Conservation (phyloP, 139 green algal species). For the Chlorella sp. region DNA sequence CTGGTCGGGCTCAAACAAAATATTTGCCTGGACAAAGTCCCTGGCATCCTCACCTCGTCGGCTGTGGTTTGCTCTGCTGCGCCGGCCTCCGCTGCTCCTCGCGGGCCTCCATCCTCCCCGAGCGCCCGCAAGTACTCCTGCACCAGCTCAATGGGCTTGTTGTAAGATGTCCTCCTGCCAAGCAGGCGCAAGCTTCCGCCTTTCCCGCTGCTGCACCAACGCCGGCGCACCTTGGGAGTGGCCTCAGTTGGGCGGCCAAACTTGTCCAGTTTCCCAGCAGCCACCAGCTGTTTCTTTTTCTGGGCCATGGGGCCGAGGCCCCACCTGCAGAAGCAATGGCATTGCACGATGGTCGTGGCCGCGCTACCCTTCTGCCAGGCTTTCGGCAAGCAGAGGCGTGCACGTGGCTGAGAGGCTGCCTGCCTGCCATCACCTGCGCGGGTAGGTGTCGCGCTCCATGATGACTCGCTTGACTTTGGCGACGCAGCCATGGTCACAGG, state of each 20-base stretch:
- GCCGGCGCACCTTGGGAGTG: constrained; percentile 76
- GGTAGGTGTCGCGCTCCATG: constrained; percentile 99
- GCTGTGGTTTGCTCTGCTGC: constrained; percentile 4
- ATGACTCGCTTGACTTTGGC: constrained; percentile 98
- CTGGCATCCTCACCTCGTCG: constrained; percentile 10
- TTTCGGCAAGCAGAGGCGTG: not conserved
- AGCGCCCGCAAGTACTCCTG: constrained; percentile 22
- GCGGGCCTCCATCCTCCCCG: not conserved
- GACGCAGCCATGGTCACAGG: constrained; percentile 93
- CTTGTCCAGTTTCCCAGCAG: constrained; percentile 97
- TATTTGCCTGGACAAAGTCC: no score
- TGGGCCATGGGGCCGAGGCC: constrained; percentile 90
- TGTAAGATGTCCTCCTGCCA: not conserved
- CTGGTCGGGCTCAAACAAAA: no score
- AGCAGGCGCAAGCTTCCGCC: not conserved
- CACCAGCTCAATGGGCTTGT: not conserved
- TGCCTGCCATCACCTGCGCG: constrained; percentile 64
- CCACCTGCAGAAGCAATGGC: not conserved
- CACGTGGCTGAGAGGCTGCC: not conserved
- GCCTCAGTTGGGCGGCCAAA: constrained; percentile 94
- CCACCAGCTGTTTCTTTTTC: constrained; percentile 98
- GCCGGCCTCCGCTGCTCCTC: constrained; percentile 30
- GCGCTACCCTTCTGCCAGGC: not conserved
- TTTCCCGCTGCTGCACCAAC: not conserved
- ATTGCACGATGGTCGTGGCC: not conserved